Base-by-base conservation (phyloP, 371 early-diverging fungal genomes). In the Amoeboradix gromovi region DNA sequence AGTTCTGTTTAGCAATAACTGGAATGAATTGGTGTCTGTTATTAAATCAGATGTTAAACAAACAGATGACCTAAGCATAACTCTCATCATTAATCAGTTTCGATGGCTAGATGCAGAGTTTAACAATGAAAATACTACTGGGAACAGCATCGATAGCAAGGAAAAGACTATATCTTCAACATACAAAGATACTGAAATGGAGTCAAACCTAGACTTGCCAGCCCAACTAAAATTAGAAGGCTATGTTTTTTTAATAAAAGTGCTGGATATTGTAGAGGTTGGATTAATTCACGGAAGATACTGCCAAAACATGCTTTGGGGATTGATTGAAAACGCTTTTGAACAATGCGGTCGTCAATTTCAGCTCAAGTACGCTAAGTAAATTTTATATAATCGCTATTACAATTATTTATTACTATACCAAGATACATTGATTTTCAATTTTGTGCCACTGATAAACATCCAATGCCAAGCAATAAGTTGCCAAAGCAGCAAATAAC, bases 401-500 rank as follows among this genome's bases (percentile, higher is more conserved):
- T n/a, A n/a, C n/a, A n/a, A n/a, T 48, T 12, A 48, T 48, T 48
- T 48, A 48, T 48, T 48, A 12, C 22, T 48, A 48, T 5, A 48
- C 22, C 48, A 48, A 5, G 22, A 12, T 12, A 48, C 48, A 48
- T 22, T 48, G 48, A 48, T 48, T 48, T 48, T 48, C 48, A 12
- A 48, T 5, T 22, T 48, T 48, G 48, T 48, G 48, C 48, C 48
- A 48, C 48, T 48, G 12, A 48, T 12, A 48, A 48, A 48, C 48
- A 48, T 48, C 48, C 48, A 48, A 22, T 22, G 48, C 48, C 22
- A 48, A 48, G 22, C 48, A 48, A 22, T 48, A 48, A 12, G 48
- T 48, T 12, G 48, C 5, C 48, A 48, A 5, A 48, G 84, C 83
- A 22, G 85, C 86, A 0, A 80, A 82, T 31, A 84, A 80, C 0